These are phyloP conservation scores for Sambucus nigra DNA, from an alignment of 129 eudicot genomes.

Conservation along the genomic window DNA sequence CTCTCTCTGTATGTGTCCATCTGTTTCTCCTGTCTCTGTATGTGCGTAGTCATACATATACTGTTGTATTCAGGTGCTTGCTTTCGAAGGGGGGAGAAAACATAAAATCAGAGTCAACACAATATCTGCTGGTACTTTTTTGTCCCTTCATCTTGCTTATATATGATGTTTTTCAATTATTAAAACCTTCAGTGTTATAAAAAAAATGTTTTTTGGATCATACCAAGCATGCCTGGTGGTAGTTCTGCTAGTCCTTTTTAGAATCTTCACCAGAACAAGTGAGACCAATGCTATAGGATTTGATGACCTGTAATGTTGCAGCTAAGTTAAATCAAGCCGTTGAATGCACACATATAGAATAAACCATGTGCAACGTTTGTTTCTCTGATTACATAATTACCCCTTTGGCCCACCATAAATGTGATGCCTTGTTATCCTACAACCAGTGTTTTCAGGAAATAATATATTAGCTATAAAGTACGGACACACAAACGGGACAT, in stretches of 20 bases:
- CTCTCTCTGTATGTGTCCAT: not conserved
- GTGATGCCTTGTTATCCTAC: too few species aligned
- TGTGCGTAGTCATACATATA: not conserved
- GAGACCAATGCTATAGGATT: too few species aligned
- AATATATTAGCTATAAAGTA: too few species aligned
- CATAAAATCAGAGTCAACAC: slow-evolving; percentile 84
- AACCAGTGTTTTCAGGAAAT: too few species aligned
- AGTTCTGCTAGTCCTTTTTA: not conserved
- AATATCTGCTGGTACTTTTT: slow-evolving; percentile 76
- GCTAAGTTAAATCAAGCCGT: not conserved
- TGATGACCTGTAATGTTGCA: too few species aligned
- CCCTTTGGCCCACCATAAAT: too few species aligned
- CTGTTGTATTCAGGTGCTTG: slow-evolving; percentile 55
- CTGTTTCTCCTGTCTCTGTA: not conserved
- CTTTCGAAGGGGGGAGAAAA: slow-evolving; percentile 97
- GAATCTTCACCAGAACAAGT: too few species aligned
- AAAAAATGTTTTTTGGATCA: not conserved
- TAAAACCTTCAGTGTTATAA: not conserved
- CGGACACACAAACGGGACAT: too few species aligned
- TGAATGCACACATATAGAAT: not conserved
- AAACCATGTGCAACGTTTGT: not conserved
- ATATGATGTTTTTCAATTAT: not conserved
- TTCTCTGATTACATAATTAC: too few species aligned
- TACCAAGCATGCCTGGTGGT: not conserved
- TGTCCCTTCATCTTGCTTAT: slow-evolving; percentile 7